Conservation (phyloP, 1,139 yeast genomes). For the Oligophagozyma castellii region DNA sequence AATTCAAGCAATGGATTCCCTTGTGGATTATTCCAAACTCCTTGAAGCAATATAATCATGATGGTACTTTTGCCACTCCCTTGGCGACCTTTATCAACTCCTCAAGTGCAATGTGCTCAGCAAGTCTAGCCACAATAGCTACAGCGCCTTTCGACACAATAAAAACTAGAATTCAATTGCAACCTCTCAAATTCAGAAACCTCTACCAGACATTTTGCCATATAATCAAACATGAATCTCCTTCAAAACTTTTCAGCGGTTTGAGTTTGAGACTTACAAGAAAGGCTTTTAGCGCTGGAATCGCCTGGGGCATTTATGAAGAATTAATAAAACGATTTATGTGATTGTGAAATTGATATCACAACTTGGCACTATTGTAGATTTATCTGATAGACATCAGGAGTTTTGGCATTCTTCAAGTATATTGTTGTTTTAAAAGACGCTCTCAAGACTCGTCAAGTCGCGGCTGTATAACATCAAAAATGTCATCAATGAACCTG, state of each 20-base stretch:
- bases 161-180: conserved; percentile 78
- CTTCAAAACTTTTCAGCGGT: conserved; percentile 63
- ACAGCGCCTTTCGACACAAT: conserved; percentile 95
- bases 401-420: too few relatives aligned
- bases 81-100: conserved; percentile 53
- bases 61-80: conserved; percentile 23
- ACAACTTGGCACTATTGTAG: too few relatives aligned
- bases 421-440: too few relatives aligned
- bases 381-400: too few relatives aligned
- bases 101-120: conserved; percentile 58
- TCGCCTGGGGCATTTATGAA: conserved; percentile 94
- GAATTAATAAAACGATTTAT: conserved; percentile 45
- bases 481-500: too few relatives aligned
- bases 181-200: conserved; percentile 32
- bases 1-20: conserved; percentile 40
- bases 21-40: conserved; percentile 16
- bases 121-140: conserved; percentile 65
- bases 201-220: conserved; percentile 28
- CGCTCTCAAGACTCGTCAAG: too few relatives aligned
- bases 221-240: conserved; percentile 46
- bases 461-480: too few relatives aligned
- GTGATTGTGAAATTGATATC: too few relatives aligned
- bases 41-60: conserved; percentile 9
- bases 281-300: conserved; percentile 85
- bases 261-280: conserved; percentile 66